These are phyloP conservation scores for Pochonia chlamydosporia DNA, from an alignment of 2,329 filamentous ascomycete species.

Conservation along the genomic window DNA sequence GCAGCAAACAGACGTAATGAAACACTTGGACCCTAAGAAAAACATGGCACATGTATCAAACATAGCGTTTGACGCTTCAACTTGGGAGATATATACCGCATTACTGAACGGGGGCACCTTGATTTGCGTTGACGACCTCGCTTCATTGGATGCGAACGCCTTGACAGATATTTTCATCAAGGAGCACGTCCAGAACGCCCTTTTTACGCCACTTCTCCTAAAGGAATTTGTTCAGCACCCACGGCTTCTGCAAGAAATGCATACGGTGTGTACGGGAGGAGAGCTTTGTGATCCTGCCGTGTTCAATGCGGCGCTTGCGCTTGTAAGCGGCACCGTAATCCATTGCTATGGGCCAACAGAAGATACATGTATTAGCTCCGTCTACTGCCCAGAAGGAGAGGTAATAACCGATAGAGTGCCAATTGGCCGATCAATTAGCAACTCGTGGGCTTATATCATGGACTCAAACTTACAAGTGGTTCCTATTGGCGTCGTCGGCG, in stretches of 20 bases:
- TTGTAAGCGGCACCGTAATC: constrained; percentile 5
- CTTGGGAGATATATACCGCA: constrained; percentile 8
- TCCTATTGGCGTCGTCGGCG: constrained; percentile 1
- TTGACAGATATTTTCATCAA: not conserved
- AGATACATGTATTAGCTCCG: constrained; percentile 10
- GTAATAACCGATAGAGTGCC: not conserved
- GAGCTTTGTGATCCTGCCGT: constrained; percentile 7
- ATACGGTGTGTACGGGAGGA: no score
- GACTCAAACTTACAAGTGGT: not conserved
- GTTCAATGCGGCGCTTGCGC: not conserved
- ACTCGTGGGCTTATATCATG: not conserved
- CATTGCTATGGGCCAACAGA: constrained; percentile 16
- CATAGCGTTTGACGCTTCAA: constrained; percentile 11
- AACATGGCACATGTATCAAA: constrained; percentile 7
- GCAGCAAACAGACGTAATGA: no score
- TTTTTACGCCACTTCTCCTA: no score
- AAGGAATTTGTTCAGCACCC: no score
- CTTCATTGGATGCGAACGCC: constrained; percentile 3
- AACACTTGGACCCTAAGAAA: no score
- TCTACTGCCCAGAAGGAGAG: not conserved
- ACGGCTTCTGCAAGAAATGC: no score
- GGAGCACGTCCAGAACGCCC: no score
- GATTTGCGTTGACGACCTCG: constrained; percentile 9
- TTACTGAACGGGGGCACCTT: constrained; percentile 11
- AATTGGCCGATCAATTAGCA: not conserved